These are phyloP conservation scores for Wolfiporia cocos DNA, from an alignment of 1,284 basidiomycete genomes.

Conservation along the genomic window DNA sequence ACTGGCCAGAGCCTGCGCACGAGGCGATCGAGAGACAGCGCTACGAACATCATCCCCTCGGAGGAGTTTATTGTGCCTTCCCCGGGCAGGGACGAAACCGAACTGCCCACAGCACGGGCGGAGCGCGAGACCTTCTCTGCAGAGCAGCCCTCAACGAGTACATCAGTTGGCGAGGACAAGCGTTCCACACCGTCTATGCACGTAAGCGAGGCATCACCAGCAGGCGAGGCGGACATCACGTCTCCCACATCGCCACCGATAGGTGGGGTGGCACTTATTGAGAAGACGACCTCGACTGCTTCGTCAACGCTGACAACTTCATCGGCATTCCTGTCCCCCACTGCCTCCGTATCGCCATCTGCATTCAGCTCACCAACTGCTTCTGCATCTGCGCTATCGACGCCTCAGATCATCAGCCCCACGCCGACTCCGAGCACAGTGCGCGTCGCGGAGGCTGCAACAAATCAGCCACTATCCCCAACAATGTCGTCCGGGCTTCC, in stretches of 20 bases:
- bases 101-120: slow-evolving; percentile 38
- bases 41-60: slow-evolving; percentile 23
- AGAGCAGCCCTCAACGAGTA: slow-evolving; percentile 14
- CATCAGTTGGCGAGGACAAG: slow-evolving; percentile 13
- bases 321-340: too few relatives aligned
- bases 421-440: slow-evolving; percentile 16
- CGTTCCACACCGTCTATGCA: slow-evolving; percentile 17
- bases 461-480: slow-evolving; percentile 13
- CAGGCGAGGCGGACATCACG: background rate
- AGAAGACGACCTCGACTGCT: slow-evolving; percentile 1
- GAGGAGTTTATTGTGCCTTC: slow-evolving; percentile 28
- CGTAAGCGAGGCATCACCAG: slow-evolving; percentile 6
- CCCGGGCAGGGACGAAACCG: slow-evolving; percentile 28
- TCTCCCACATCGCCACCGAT: slow-evolving; percentile 5
- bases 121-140: slow-evolving; percentile 34
- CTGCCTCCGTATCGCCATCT: slow-evolving; percentile 3
- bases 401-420: slow-evolving; percentile 15
- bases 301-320: too few relatives aligned
- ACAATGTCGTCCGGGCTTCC: slow-evolving; percentile 17
- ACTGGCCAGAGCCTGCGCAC: slow-evolving; percentile 8
- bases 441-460: slow-evolving; percentile 10
- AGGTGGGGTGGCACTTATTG: background rate
- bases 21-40: slow-evolving; percentile 13
- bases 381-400: slow-evolving; percentile 2
- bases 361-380: slow-evolving; percentile 4